Percentiles rank a stretch among this genome's conserved stretches.
These are phyloP conservation scores for Sisymbrium altissimum DNA, from an alignment of 345 rosid genomes.

Conservation along the genomic window DNA sequence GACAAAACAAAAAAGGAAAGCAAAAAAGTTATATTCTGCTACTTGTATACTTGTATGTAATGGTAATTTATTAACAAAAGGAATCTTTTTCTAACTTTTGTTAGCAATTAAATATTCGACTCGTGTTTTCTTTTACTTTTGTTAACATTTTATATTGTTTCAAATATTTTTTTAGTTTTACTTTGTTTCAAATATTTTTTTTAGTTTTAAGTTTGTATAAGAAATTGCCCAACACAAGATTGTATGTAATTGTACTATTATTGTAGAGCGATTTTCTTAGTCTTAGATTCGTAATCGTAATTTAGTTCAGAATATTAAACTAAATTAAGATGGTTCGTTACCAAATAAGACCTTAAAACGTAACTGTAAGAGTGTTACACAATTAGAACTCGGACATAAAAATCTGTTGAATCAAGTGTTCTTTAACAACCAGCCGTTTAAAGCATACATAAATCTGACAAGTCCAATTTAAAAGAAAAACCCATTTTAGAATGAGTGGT, in stretches of 20 bases:
- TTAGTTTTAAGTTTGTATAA: neutral
- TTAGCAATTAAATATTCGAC: neutral
- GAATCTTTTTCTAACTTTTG: neutral
- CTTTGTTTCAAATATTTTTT: too few relatives aligned
- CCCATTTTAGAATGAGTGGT: conserved; percentile 19
- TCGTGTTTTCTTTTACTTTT: neutral
- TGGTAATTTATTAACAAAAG: neutral
- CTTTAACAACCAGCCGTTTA: conserved; percentile 7
- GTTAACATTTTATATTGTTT: neutral
- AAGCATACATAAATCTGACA: neutral
- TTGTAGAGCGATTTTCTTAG: neutral
- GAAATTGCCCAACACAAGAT: neutral
- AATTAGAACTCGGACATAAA: conserved; percentile 12
- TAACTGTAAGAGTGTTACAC: conserved; percentile 9
- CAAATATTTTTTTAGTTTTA: neutral
- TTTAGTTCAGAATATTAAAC: neutral
- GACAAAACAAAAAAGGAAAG: neutral
- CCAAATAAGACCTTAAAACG: neutral
- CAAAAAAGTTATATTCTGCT: neutral
- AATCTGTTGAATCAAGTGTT: conserved; percentile 6
- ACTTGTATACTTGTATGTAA: neutral
- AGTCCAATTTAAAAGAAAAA: neutral
- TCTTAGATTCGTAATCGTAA: neutral
- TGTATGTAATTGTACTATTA: neutral
- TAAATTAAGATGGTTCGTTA: conserved; percentile 1